Conservation (phyloP, 139 green algal species). For the Dunaliella primolecta region DNA sequence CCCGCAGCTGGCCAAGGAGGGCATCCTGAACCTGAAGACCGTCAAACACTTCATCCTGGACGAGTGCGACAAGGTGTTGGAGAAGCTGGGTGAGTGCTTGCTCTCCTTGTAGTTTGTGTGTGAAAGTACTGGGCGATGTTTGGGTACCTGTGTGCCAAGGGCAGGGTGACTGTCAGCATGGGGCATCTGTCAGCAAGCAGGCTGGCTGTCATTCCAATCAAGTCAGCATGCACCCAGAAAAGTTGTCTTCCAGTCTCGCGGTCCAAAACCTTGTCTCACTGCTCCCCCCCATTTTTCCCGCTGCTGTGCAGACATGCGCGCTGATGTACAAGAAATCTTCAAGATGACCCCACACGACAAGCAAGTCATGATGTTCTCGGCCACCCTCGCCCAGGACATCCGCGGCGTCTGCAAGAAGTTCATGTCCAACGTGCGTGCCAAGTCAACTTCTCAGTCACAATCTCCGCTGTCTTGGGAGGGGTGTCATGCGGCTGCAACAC, state of each 20-base stretch:
- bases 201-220: too few relatives aligned
- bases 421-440: constrained; percentile 77
- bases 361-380: constrained; percentile 99
- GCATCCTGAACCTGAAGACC: constrained; percentile 75
- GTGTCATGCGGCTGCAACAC: background rate
- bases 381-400: constrained; percentile 90
- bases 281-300: too few relatives aligned
- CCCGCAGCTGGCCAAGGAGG: constrained; percentile 74
- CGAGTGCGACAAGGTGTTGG: constrained; percentile 99
- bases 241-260: too few relatives aligned
- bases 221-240: too few relatives aligned
- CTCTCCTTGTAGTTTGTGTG: background rate
- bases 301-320: constrained; percentile 87
- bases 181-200: background rate
- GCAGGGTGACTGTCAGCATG: background rate
- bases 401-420: constrained; percentile 98
- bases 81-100: constrained; percentile 75
- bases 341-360: constrained; percentile 98
- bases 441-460: background rate
- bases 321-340: constrained; percentile 98
- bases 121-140: too few relatives aligned
- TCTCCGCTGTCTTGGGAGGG: background rate
- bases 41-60: constrained; percentile 97
- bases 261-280: too few relatives aligned
- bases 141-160: too few relatives aligned